These are phyloP conservation scores for Thelonectria blattea DNA, from an alignment of 2,329 filamentous ascomycete species.

Conservation along the genomic window DNA sequence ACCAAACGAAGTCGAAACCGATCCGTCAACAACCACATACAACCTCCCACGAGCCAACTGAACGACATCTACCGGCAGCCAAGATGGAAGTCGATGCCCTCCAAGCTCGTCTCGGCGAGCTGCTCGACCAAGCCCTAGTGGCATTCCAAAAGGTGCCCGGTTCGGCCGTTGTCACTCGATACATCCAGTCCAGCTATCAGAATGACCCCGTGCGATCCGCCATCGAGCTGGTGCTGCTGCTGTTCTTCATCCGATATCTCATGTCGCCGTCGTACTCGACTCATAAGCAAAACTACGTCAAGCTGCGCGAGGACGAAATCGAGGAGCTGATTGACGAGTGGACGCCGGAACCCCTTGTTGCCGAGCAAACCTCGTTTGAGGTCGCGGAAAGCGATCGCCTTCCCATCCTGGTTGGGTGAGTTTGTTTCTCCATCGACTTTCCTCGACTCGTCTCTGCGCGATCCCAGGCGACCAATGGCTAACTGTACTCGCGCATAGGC, in stretches of 20 bases:
- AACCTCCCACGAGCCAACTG: not conserved
- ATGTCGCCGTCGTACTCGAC: slow-evolving; percentile 92
- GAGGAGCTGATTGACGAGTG: slow-evolving; percentile 97
- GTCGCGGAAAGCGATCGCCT: slow-evolving; percentile 82
- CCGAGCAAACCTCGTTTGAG: slow-evolving; percentile 75
- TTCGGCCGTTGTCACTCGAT: slow-evolving; percentile 91
- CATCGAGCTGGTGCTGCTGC: slow-evolving; percentile 89
- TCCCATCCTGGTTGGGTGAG: slow-evolving; percentile 85
- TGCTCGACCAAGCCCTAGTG: slow-evolving; percentile 59
- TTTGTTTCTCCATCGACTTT: not conserved
- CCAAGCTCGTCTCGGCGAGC: slow-evolving; percentile 56
- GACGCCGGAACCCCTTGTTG: slow-evolving; percentile 90
- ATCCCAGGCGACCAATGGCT: not conserved
- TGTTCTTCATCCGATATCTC: slow-evolving; percentile 95
- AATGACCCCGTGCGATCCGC: slow-evolving; percentile 93
- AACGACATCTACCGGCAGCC: slow-evolving; percentile 7
- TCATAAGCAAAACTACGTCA: slow-evolving; percentile 86
- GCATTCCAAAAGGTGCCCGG: slow-evolving; percentile 91
- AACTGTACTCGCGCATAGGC: slow-evolving; percentile 55
- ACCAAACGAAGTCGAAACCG: not conserved
- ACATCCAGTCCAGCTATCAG: slow-evolving; percentile 97
- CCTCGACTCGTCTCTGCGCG: not conserved
- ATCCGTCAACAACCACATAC: not conserved
- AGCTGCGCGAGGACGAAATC: slow-evolving; percentile 89
- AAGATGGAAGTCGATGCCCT: slow-evolving; percentile 69